Conservation (phyloP, 192 early-diverging fungal genomes). For the Rhizophagus sp. region DNA sequence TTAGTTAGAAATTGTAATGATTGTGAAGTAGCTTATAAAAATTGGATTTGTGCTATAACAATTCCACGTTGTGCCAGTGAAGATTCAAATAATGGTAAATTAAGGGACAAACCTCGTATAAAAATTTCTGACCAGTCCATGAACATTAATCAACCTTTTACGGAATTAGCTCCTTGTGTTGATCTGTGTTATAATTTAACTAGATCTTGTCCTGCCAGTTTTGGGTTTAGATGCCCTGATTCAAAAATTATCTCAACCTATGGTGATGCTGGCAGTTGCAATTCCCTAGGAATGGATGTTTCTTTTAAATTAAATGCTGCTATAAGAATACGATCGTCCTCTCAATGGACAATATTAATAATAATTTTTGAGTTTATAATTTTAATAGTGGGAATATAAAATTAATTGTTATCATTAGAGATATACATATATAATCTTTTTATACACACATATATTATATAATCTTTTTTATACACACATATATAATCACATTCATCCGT, state of each 20-base stretch:
- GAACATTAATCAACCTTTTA: slow-evolving; percentile 39
- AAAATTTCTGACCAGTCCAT: slow-evolving; percentile 34
- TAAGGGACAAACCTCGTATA: slow-evolving; percentile 30
- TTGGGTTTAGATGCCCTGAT: slow-evolving; percentile 54
- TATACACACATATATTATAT: no score
- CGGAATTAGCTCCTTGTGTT: slow-evolving; percentile 56
- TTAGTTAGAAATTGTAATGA: slow-evolving; percentile 57
- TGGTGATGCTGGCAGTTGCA: neutral
- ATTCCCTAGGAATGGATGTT: neutral
- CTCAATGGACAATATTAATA: neutral
- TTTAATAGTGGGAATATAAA: neutral
- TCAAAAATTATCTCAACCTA: neutral
- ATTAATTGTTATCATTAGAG: neutral
- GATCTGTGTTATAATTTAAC: slow-evolving; percentile 59
- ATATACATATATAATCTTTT: no score
- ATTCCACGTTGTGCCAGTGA: slow-evolving; percentile 57
- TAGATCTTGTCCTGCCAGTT: slow-evolving; percentile 57
- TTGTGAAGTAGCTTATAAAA: slow-evolving; percentile 52
- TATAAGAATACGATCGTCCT: neutral
- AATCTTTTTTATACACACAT: no score
- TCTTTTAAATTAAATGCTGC: neutral
- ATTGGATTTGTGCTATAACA: slow-evolving; percentile 55
- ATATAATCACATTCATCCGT: no score
- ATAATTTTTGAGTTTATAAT: neutral
- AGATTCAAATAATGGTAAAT: slow-evolving; percentile 11